phyloP scores from a whole-genome alignment of 139 green algal species.

The Chlamydomonas sphaeroides region DNA sequence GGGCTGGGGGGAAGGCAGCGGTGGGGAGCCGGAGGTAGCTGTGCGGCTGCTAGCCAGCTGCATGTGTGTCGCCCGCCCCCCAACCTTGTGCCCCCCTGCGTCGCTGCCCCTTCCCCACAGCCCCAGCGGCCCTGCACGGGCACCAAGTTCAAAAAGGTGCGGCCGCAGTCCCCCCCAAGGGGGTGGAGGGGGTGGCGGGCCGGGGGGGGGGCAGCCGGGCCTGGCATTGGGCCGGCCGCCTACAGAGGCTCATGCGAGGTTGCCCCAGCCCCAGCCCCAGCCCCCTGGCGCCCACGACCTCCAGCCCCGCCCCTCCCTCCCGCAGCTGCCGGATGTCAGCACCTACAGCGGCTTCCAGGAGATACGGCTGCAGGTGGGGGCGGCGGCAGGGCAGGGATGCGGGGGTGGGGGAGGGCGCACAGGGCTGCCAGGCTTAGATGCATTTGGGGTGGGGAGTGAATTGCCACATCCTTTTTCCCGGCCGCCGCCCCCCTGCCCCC shows the following conservation, averaged over 20 bases:
- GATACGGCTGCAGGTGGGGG: conserved; percentile 79
- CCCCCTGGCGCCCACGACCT: conserved; percentile 46
- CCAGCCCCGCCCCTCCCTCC: background rate
- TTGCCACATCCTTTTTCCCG: too few species aligned
- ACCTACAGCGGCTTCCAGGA: conserved; percentile 68
- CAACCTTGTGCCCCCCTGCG: too few species aligned
- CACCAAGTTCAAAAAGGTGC: conserved; percentile 68
- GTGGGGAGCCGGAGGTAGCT: background rate
- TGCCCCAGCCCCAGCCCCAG: background rate
- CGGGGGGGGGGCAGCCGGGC: too few species aligned
- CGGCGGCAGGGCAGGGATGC: too few species aligned
- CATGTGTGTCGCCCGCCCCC: too few species aligned
- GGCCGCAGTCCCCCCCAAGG: too few species aligned
- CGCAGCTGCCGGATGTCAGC: conserved; percentile 52
- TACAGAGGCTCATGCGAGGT: background rate
- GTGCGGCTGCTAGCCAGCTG: too few species aligned
- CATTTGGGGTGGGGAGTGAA: too few species aligned
- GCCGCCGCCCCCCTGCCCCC: too few species aligned
- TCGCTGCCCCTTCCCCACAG: background rate
- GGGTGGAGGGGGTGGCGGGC: too few species aligned
- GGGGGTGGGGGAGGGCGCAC: too few species aligned
- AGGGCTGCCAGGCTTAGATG: too few species aligned
- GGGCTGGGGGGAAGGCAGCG: background rate
- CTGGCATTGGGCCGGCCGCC: background rate
- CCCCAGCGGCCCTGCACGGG: conserved; percentile 56